Percentiles rank a stretch among this genome's conserved stretches.
Conservation (phyloP, 441 rosid species). For the Euphorbia celastroides region DNA sequence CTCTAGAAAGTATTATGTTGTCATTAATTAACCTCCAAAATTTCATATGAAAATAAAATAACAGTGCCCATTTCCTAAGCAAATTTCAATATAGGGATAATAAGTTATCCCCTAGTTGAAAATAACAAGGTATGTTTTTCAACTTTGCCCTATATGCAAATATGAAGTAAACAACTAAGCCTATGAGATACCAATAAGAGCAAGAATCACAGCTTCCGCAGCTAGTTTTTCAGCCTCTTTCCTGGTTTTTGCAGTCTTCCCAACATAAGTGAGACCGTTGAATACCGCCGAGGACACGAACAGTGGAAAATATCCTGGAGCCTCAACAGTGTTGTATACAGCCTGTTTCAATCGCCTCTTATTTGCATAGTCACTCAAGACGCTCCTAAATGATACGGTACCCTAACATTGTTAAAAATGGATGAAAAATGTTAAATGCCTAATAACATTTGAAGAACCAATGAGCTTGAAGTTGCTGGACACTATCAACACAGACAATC, state of each 20-base stretch:
- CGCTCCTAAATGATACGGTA: conserved; percentile 39
- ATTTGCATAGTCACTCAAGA: conserved; percentile 42
- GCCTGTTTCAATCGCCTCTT: conserved; percentile 35
- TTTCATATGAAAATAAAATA: too few relatives aligned
- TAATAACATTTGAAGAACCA: not conserved
- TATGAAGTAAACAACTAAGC: not conserved
- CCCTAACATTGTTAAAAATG: conserved; percentile 28
- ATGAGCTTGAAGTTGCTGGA: not conserved
- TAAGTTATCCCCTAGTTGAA: too few relatives aligned
- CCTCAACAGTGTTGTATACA: conserved; percentile 28
- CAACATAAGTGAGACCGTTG: conserved; percentile 32
- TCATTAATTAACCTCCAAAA: too few relatives aligned
- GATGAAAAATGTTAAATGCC: not conserved
- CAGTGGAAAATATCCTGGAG: conserved; percentile 19
- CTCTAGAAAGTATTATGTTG: too few relatives aligned
- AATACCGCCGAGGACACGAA: conserved; percentile 38
- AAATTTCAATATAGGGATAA: too few relatives aligned
- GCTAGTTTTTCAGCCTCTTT: conserved; percentile 64
- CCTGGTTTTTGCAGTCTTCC: conserved; percentile 35
- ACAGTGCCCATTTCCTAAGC: too few relatives aligned
- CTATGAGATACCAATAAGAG: conserved; percentile 42
- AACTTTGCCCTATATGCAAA: not conserved
- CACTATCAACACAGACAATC: not conserved
- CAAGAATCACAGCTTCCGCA: conserved; percentile 36
- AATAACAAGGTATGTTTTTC: too few relatives aligned